Evolutionary conservation across 352 stramenopile genomes (phyloP).

Genomic region (Phytophthora parvispora): DNA sequence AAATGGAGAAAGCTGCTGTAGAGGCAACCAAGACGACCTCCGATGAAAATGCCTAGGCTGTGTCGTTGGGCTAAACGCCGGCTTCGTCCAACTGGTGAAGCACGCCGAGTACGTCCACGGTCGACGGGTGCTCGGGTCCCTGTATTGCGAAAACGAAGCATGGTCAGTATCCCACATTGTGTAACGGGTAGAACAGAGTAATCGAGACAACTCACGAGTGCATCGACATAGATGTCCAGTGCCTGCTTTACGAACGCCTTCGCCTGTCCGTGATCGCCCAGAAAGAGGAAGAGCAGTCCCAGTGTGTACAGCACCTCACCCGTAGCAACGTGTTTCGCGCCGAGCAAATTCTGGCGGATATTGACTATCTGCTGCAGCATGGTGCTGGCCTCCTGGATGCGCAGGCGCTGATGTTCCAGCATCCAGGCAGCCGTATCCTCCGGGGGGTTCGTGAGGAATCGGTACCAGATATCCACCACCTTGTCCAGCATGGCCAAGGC

Average conservation of each 20-base stretch:
- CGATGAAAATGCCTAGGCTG: not conserved
- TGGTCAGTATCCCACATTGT: conserved; percentile 4
- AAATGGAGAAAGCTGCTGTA: conserved; percentile 4
- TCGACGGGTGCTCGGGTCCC: conserved; percentile 69
- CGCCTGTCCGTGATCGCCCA: conserved; percentile 56
- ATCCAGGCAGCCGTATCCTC: conserved; percentile 74
- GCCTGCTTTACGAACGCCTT: conserved; percentile 64
- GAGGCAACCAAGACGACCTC: conserved; percentile 3
- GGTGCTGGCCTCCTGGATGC: conserved; percentile 59
- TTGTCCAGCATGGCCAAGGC: conserved; percentile 82
- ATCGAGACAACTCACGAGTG: conserved; percentile 50
- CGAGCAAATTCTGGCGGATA: conserved; percentile 50
- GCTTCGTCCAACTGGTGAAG: conserved; percentile 61
- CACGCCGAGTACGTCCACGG: conserved; percentile 62
- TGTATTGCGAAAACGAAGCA: conserved; percentile 20
- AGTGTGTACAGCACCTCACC: conserved; percentile 75
- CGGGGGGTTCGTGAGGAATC: conserved; percentile 75
- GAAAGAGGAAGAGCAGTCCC: conserved; percentile 62
- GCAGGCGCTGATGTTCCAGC: conserved; percentile 64
- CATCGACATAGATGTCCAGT: conserved; percentile 65
- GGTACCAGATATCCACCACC: conserved; percentile 85
- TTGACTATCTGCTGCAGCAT: conserved; percentile 73
- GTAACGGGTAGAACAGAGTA: not conserved
- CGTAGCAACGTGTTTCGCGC: conserved; percentile 60
- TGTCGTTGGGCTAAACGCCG: conserved; percentile 31